Evolutionary conservation across 2,329 filamentous ascomycete genomes (phyloP), one percentile per base, ranked within the genome.

Genomic region (Aspergillus sp.): DNA sequence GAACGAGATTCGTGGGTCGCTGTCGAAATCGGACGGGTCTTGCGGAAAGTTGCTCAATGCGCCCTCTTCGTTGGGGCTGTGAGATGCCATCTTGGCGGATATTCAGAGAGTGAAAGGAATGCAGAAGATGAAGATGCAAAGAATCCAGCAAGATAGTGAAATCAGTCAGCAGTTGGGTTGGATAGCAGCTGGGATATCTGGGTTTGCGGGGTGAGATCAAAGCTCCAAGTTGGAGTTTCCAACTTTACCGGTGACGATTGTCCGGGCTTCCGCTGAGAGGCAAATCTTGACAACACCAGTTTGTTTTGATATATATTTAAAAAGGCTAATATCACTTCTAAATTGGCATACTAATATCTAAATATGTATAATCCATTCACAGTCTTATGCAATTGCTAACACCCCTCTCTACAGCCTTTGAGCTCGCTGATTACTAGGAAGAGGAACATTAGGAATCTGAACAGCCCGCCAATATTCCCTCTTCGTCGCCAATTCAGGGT

Each of bases 1-100:
- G 70, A 85, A 95, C 5, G 88, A 91, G 59, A 95, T 87, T 55
- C 90, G 86, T 27, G 87, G 79, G 62, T 95, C 90, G 46, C 71
- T 71, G 57, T 85, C 83, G 62, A 95, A 94, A 38, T 86, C 78
- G 44, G 79, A 75, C 10, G 78, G 75, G 45, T 88, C 69, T 44
- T 64, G 65, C 12, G 77, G 77, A 48, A 80, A 79, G 42, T 52
- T 61, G 45, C 49, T 52, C 32, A 46, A 42, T n/a, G 52, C 40
- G 40, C 53, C 46, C 39, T 40, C 48, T 12, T 53, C 53, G 26
- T 52, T 51, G 33, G 53, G 51, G 19, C 41, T 50, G 8, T 43
- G 50, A 6, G 58, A 57, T 29, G 51, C 45, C 61, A 65, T 64
- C 33, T 30, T 39, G 12, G 34, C 6, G 33, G 11, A 27, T 27